Conservation (phyloP, 208 protist genomes). For the Paratrypanosoma confusum region DNA sequence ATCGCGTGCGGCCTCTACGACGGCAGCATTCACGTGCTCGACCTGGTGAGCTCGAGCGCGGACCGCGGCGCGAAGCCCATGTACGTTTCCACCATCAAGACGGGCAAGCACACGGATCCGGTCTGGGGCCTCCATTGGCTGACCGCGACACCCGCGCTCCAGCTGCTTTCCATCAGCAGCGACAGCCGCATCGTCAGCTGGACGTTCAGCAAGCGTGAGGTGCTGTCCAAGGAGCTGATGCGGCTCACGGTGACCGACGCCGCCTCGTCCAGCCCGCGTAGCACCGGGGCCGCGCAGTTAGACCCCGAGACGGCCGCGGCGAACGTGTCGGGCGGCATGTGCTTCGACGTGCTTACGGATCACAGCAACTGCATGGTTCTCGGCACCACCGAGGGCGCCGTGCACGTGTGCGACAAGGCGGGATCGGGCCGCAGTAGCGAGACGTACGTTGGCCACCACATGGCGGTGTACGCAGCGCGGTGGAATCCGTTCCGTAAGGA, state of each 20-base stretch:
- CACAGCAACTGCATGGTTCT: conserved; percentile 90
- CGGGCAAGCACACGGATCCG: conserved; percentile 95
- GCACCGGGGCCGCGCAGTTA: conserved; percentile 47
- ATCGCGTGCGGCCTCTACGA: conserved; percentile 95
- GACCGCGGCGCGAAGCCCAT: conserved; percentile 63
- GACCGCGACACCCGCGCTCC: conserved; percentile 38
- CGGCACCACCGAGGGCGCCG: conserved; percentile 93
- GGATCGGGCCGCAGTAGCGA: conserved; percentile 93
- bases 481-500: conserved; percentile 95
- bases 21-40: conserved; percentile 92
- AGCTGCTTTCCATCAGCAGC: conserved; percentile 93
- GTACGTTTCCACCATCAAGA: conserved; percentile 86
- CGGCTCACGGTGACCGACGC: conserved; percentile 36
- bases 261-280: too few species aligned
- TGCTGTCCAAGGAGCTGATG: conserved; percentile 91
- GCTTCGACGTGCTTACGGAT: conserved; percentile 91
- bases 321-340: conserved; percentile 90
- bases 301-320: conserved; percentile 80
- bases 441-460: conserved; percentile 89
- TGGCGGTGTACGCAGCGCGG: conserved; percentile 90
- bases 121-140: conserved; percentile 93
- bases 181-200: conserved; percentile 94
- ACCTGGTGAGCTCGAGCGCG: conserved; percentile 57
- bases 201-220: conserved; percentile 91
- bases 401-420: conserved; percentile 93